Conservation (phyloP, 108 stramenopile species). For the Cyclotella baltica region DNA sequence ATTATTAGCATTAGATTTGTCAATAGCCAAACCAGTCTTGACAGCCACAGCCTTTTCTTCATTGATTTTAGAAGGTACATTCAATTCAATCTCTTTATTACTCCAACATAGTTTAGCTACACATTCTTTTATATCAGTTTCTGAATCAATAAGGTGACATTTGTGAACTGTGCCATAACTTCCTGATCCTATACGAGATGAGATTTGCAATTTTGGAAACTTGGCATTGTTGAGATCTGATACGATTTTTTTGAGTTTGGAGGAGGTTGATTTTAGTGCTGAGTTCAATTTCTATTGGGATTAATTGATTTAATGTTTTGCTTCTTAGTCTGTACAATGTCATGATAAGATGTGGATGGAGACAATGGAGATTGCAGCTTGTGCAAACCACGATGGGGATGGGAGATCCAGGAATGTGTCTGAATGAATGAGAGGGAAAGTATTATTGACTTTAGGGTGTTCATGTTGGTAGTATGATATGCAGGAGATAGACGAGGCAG, state of each 20-base stretch:
- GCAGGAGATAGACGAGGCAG: too few species aligned
- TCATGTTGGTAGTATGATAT: too few species aligned
- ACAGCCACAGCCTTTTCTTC: background rate
- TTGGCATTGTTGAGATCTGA: background rate
- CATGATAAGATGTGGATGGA: too few species aligned
- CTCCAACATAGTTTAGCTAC: constrained; percentile 80
- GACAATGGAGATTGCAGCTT: too few species aligned
- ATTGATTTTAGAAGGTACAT: background rate
- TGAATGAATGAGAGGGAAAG: too few species aligned
- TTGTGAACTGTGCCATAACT: constrained; percentile 80
- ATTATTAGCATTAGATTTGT: background rate
- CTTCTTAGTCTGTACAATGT: too few species aligned
- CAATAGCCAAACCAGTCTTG: constrained; percentile 20
- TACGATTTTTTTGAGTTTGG: background rate
- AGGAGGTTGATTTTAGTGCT: background rate
- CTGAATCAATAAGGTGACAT: constrained; percentile 27
- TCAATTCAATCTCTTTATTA: constrained; percentile 45
- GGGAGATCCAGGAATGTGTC: too few species aligned
- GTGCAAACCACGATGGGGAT: too few species aligned
- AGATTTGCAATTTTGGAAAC: constrained; percentile 36
- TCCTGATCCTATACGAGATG: constrained; percentile 62
- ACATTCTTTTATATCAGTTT: constrained; percentile 15
- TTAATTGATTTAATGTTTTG: too few species aligned
- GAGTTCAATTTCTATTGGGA: too few species aligned
- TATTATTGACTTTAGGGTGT: too few species aligned